A percentile compares a stretch with the other conserved stretches of the same genome.
Evolutionary conservation across 2,329 filamentous ascomycete species (phyloP).

Genomic region (Trichoderma aggressivum): DNA sequence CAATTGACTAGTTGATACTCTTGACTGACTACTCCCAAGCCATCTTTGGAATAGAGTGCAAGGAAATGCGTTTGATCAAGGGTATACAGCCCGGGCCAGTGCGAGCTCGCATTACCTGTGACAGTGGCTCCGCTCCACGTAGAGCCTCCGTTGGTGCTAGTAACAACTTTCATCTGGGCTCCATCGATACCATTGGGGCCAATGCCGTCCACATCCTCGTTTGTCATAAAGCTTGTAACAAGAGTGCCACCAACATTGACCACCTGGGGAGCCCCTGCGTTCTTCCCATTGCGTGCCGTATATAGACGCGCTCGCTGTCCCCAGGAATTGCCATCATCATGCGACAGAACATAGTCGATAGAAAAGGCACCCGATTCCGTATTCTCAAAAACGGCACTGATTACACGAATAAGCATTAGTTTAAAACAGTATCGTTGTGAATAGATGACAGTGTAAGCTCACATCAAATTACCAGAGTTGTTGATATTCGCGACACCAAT

Average conservation of each 20-base stretch:
- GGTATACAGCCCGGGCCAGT: not conserved
- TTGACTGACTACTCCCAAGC: not conserved
- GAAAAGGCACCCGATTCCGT: not conserved
- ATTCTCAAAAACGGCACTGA: not conserved
- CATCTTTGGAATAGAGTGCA: not conserved
- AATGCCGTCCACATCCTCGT: slow-evolving; percentile 34
- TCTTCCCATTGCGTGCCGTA: slow-evolving; percentile 24
- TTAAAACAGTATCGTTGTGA: not conserved
- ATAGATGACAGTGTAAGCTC: not conserved
- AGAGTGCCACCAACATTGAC: slow-evolving; percentile 40
- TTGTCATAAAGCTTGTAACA: slow-evolving; percentile 43
- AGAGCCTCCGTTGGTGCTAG: not conserved
- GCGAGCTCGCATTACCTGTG: not conserved
- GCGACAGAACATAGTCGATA: slow-evolving; percentile 32
- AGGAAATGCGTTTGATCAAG: not conserved
- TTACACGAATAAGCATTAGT: not conserved
- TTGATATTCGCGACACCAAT: slow-evolving; percentile 38
- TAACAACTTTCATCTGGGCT: not conserved
- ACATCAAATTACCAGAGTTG: not conserved
- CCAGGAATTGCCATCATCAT: slow-evolving; percentile 43
- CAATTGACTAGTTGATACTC: not conserved
- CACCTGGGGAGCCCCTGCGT: slow-evolving; percentile 20
- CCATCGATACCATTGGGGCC: not conserved
- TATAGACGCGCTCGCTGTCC: slow-evolving; percentile 37
- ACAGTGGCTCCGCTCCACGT: not conserved